A percentile compares a stretch with the other conserved stretches of the same genome.
Conservation (phyloP, 1,139 yeast species). For the Pneumocystis oryctolagi region DNA sequence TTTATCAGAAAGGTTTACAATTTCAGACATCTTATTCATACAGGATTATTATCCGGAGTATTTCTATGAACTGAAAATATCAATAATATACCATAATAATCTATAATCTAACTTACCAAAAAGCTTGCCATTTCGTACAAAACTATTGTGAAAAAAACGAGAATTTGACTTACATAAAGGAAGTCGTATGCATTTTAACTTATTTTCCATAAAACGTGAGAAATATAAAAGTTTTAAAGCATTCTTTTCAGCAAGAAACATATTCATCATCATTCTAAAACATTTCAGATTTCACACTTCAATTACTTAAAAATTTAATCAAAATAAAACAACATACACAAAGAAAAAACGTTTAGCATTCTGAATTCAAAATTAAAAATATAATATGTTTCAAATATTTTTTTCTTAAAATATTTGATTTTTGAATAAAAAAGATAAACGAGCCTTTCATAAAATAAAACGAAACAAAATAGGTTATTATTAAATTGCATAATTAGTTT, state of each 20-base stretch:
- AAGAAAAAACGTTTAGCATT: not conserved
- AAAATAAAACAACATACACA: not conserved
- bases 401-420: not conserved
- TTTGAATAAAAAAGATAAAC: not conserved
- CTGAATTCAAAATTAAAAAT: not conserved
- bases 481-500: not conserved
- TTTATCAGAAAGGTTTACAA: not conserved
- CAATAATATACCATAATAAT: not conserved
- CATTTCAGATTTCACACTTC: not conserved
- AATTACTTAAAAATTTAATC: not conserved
- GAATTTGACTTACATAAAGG: not conserved
- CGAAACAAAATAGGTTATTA: not conserved
- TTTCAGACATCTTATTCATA: not conserved
- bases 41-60: slow-evolving; percentile 50
- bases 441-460: not conserved
- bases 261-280: not conserved
- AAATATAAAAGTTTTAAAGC: not conserved
- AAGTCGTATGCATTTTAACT: not conserved
- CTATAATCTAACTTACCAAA: not conserved
- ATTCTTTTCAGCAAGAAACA: not conserved
- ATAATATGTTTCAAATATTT: not conserved
- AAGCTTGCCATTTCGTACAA: not conserved
- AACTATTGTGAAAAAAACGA: not conserved
- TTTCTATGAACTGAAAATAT: slow-evolving; percentile 40
- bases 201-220: not conserved